Percentiles rank a stretch among this genome's conserved stretches.
Conservation (phyloP, 805 yeast species). For the Cephaloascus fragrans region DNA sequence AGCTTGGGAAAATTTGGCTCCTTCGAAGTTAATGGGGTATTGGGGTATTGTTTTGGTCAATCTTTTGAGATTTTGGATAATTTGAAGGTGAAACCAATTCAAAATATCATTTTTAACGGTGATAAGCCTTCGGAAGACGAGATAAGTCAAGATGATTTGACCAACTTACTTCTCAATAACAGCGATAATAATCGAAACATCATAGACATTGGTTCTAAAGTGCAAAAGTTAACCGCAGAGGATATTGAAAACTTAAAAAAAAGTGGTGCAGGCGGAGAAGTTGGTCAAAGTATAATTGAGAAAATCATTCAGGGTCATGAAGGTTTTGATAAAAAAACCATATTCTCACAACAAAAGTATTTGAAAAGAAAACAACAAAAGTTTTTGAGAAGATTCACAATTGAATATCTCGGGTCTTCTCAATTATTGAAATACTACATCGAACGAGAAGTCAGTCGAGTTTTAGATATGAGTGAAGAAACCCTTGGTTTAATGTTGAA, state of each 20-base stretch:
- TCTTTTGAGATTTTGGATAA: constrained; percentile 75
- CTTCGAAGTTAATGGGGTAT: constrained; percentile 60
- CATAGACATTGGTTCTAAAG: constrained; percentile 54
- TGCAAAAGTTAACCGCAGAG: constrained; percentile 65
- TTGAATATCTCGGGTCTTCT: constrained; percentile 65
- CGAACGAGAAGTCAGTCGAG: constrained; percentile 66
- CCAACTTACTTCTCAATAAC: constrained; percentile 27
- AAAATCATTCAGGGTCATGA: constrained; percentile 76
- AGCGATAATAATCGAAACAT: constrained; percentile 60
- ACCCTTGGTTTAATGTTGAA: constrained; percentile 69
- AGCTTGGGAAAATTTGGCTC: constrained; percentile 89
- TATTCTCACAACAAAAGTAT: constrained; percentile 86
- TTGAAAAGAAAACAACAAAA: constrained; percentile 86
- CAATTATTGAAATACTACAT: constrained; percentile 63
- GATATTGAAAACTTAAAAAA: constrained; percentile 80
- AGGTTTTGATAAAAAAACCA: constrained; percentile 81
- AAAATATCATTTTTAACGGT: constrained; percentile 21
- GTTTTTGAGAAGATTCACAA: constrained; percentile 76
- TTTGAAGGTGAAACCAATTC: constrained; percentile 38
- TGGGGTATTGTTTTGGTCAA: constrained; percentile 82
- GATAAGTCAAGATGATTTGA: constrained; percentile 26
- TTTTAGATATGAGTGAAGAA: constrained; percentile 80
- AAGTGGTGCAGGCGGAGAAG: constrained; percentile 48
- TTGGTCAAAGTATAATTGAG: constrained; percentile 72
- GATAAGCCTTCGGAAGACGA: constrained; percentile 22